These are phyloP conservation scores for Lachnellula arida DNA, from an alignment of 2,329 filamentous ascomycete genomes.

Conservation along the genomic window DNA sequence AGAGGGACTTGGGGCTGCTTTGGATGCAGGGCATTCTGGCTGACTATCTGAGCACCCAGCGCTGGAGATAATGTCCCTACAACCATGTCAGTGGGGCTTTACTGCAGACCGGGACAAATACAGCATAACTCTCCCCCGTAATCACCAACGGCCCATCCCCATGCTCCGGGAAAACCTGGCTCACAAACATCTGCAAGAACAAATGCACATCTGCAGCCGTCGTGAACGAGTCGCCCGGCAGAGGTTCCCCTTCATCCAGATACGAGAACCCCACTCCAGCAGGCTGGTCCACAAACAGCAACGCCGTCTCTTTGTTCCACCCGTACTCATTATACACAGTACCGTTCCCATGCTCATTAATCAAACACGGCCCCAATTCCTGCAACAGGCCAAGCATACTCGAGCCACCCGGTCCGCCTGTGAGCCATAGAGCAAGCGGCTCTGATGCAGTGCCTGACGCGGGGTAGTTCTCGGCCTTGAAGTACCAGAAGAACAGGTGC, in stretches of 20 bases:
- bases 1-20: conserved; percentile 39
- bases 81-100: not conserved
- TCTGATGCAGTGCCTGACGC: conserved; percentile 36
- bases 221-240: conserved; percentile 37
- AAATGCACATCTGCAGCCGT: conserved; percentile 45
- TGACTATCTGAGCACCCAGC: conserved; percentile 40
- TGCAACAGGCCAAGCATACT: conserved; percentile 58
- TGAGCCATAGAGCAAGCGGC: conserved; percentile 57
- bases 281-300: conserved; percentile 53
- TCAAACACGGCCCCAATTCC: conserved; percentile 47
- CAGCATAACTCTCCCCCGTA: conserved; percentile 46
- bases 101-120: conserved; percentile 14
- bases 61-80: conserved; percentile 44
- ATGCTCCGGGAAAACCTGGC: conserved; percentile 40
- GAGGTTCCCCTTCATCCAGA: conserved; percentile 31
- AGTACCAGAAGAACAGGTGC: conserved; percentile 44
- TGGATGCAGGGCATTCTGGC: conserved; percentile 39
- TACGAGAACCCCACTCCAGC: conserved; percentile 65
- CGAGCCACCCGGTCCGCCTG: conserved; percentile 58
- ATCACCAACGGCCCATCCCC: conserved; percentile 39
- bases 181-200: conserved; percentile 45
- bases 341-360: conserved; percentile 40
- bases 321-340: conserved; percentile 50
- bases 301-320: conserved; percentile 55
- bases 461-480: conserved; percentile 34